Base-by-base conservation (phyloP, 2,329 filamentous ascomycete genomes). In the Fusarium nelsonii region DNA sequence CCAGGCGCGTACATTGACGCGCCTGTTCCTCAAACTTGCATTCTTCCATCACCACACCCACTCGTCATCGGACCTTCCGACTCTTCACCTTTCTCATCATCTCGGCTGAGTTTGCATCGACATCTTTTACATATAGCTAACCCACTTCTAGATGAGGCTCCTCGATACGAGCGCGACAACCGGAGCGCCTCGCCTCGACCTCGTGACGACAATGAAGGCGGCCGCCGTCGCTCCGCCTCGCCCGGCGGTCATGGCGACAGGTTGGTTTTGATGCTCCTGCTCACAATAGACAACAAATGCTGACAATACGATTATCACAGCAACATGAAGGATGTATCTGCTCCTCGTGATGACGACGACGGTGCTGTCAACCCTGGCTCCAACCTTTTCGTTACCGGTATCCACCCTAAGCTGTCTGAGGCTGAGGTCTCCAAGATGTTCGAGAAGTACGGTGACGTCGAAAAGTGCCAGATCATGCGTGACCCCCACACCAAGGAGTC, bases 381-480 rank as follows among this genome's bases (percentile, higher is more conserved):
- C 73, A 99, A 99, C 84, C 91, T 99, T 63, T 99, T 99, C 81
- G 96, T 99, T 72, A 99, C 96, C 69, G 96, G 96, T 74, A 99
- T 99, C 72, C 94, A 98, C 80, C 96, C 96, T 60, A 92, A 92
- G 76, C 88, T 99, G 72, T 90, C 88, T 48, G 96, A 99, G 81
- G 88, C 90, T 16, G 96, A 98, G 78, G 93, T 99, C 66, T 92
- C 92, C 56, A 94, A 94, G 80, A 90, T 99, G 72, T 99, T 99
- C 78, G 94, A 97, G 84, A 99, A 98, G 83, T 98, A 98, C 77
- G 96, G 96, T 74, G 94, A 97, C 79, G 96, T 99, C 53, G 95
- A 98, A 84, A 98, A 97, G 84, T 98, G 95, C 85, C 97, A 97
- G 81, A 99, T 99, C 84, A 99, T 99, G 96, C 90, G 95, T 77